Evolutionary conservation across 352 stramenopile genomes (phyloP).

Genomic region (Phytophthora pini): DNA sequence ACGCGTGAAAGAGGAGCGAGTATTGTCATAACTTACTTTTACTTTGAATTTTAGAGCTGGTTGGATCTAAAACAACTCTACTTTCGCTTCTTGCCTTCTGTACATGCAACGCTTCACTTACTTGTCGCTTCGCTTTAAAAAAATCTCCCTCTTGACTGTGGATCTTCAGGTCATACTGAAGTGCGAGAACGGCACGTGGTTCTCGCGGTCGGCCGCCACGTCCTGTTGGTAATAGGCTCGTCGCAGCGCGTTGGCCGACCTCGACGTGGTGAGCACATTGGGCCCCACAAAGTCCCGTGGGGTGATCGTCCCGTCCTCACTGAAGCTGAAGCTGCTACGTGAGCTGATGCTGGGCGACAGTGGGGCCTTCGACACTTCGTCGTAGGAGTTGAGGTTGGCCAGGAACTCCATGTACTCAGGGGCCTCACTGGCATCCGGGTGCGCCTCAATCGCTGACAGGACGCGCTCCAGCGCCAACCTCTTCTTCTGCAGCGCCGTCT

Average conservation of each 20-base stretch:
- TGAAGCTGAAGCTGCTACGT: constrained; percentile 42
- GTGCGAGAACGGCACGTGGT: constrained; percentile 57
- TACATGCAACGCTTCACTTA: constrained; percentile 26
- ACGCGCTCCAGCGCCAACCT: constrained; percentile 60
- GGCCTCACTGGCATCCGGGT: constrained; percentile 68
- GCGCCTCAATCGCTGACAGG: constrained; percentile 55
- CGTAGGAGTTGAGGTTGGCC: constrained; percentile 64
- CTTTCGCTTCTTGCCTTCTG: constrained; percentile 5
- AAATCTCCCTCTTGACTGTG: constrained; percentile 5
- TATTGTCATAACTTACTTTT: constrained; percentile 24
- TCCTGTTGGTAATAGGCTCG: constrained; percentile 45
- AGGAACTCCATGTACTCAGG: constrained; percentile 73
- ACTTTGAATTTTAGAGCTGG: neutral
- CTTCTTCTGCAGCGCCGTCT: constrained; percentile 72
- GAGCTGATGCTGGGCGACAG: constrained; percentile 38
- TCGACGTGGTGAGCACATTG: constrained; percentile 36
- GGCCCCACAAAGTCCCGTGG: constrained; percentile 24
- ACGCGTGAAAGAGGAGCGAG: constrained; percentile 44
- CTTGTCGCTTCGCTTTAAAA: neutral
- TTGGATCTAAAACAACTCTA: constrained; percentile 17
- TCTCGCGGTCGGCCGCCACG: constrained; percentile 29
- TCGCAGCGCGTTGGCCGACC: constrained; percentile 41
- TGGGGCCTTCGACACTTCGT: constrained; percentile 43
- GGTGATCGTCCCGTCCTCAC: constrained; percentile 36
- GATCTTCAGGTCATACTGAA: constrained; percentile 56